A percentile compares a stretch with the other conserved stretches of the same genome.
Conservation (phyloP, 176 grass and related monocot genomes). For the Paspalum notatum region DNA sequence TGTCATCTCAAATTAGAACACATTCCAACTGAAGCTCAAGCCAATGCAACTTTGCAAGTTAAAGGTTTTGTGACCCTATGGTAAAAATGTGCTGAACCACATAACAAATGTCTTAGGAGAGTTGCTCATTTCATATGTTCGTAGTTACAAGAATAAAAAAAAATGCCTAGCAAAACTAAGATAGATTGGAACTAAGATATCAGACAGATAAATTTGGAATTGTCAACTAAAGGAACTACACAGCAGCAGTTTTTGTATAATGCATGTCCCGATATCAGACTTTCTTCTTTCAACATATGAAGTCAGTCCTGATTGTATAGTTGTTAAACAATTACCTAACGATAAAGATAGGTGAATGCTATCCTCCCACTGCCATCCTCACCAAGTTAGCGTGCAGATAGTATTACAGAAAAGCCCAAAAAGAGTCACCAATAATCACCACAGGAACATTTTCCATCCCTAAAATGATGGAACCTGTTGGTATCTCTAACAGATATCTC, state of each 20-base stretch:
- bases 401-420: background rate
- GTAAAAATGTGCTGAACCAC: background rate
- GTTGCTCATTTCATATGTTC: background rate
- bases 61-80: background rate
- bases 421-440: constrained; percentile 63
- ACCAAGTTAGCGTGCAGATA: constrained; percentile 13
- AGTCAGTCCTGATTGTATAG: background rate
- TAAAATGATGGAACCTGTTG: constrained; percentile 75
- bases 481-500: constrained; percentile 76
- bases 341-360: background rate
- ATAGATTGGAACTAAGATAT: constrained; percentile 5
- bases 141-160: background rate
- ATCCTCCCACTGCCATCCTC: background rate
- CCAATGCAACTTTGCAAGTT: background rate
- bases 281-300: background rate
- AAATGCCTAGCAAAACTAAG: background rate
- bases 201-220: constrained; percentile 9
- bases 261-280: background rate
- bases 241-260: background rate
- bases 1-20: too few relatives aligned
- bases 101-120: background rate
- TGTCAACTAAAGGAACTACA: background rate
- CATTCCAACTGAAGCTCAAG: background rate
- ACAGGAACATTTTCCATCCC: constrained; percentile 68
- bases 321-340: constrained; percentile 4